Evolutionary conservation across 495 filamentous ascomycete genomes (phyloP), one percentile per base, ranked within the genome.

Genomic region (Xylaria scruposa): DNA sequence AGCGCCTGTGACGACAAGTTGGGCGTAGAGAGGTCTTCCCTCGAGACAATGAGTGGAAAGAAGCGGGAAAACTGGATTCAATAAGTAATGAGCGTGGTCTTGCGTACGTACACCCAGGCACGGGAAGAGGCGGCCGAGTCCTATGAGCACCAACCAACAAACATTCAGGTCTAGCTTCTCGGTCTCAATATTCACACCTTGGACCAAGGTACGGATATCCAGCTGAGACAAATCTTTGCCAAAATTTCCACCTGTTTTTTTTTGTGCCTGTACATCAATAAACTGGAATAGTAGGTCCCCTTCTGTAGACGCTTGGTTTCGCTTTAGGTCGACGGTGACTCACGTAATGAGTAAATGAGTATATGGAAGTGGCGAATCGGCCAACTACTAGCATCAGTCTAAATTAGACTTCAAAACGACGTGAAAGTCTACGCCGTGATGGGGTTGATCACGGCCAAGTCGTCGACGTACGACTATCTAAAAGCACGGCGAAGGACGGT

Each of bases 401-500:
- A 79, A 73, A 71, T 64, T 69, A 47, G 67, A 56, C 62, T 73
- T 63, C 73, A 38, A 60, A 21, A 38, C 21, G 49, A 71, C 60
- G 51, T 73, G 75, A 68, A 66, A 73, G 73, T 76, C 67, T 73
- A 68, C 72, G 74, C 74, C 77, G 72, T 71, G 73, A 74, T 74
- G 74, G 70, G 73, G 76, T 76, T 72, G 60, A 67, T 77, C 72
- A 75, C 75, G 67, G 72, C 72, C 77, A 73, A 73, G 74, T 65
- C 75, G 75, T 79, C 76, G 72, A 76, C 70, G 74, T 76, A 72
- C 47, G 56, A 67, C 47, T 66, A 75, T 76, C 69, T 70, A 78
- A 74, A 78, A 71, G 74, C 76, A 78, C 77, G 71, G 74, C 72
- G 70, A 74, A 77, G 75, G 75, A 68, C 63, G 64, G 74, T 74